Conservation (phyloP, 345 rosid species). For the Garcia nutans region DNA sequence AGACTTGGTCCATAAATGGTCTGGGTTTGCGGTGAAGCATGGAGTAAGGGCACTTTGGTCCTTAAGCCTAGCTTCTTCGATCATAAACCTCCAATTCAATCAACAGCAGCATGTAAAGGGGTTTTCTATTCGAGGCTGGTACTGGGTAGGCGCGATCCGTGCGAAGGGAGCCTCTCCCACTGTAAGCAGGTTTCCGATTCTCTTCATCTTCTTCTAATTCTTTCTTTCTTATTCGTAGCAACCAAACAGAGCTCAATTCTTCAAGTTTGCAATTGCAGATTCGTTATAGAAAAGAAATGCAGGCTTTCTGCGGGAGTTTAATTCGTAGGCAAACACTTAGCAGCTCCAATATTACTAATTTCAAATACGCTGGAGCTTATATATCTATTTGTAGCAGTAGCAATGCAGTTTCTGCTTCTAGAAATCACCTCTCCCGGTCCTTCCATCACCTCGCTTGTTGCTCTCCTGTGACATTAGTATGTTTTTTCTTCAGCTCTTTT, state of each 20-base stretch:
- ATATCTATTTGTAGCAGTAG: background rate
- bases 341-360: slow-evolving; percentile 14
- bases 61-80: background rate
- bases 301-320: slow-evolving; percentile 32
- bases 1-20: background rate
- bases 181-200: background rate
- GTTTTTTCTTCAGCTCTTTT: background rate
- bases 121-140: slow-evolving; percentile 2
- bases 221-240: background rate
- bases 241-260: background rate
- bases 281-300: slow-evolving; percentile 31
- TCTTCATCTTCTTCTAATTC: background rate
- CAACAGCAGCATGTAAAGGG: background rate
- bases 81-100: slow-evolving; percentile 4
- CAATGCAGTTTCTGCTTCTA: slow-evolving; percentile 12
- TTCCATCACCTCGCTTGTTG: slow-evolving; percentile 17
- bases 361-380: slow-evolving; percentile 10
- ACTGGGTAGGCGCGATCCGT: background rate
- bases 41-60: background rate
- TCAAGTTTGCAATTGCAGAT: background rate
- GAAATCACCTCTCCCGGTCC: slow-evolving; percentile 12
- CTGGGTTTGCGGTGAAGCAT: background rate
- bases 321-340: slow-evolving; percentile 25
- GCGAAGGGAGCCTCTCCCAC: background rate
- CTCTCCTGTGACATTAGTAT: slow-evolving; percentile 13